Base-by-base conservation (phyloP, 2,329 filamentous ascomycete genomes). In the Penicillium fuscoglaucum region DNA sequence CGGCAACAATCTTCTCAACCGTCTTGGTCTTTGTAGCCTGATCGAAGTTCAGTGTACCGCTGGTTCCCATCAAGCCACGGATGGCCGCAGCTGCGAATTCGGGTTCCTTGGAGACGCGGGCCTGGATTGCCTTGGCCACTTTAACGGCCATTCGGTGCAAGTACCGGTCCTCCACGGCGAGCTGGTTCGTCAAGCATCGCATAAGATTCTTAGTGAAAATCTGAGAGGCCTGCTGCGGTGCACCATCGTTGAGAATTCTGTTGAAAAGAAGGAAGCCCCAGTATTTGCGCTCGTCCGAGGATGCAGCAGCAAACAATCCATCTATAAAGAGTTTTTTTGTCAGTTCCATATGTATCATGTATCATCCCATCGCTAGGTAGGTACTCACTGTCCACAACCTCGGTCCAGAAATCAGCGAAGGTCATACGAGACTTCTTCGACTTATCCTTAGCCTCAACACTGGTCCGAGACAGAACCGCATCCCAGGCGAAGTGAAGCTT, bases 401-500 rank as follows among this genome's bases (percentile, higher is more conserved):
- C 87, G 41, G 85, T 85, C 93, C 93, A 98, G 71, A 97, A 96
- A 47, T 89, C 85, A 48, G 83, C 80, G 70, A 96, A 92, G 26
- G 67, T 72, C 24, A 78, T 56, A 35, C 70, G 73, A 6, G 72
- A 70, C 60, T 73, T 77, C 63, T 71, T 78, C 44, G 64, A 68
- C 55, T 70, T 69, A 57, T 61, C 68, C 54, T 71, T 65, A 2
- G 66, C 54, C 4, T 60, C 58, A 46, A 69, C 65, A 52, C 71
- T 71, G n/a, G 82, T 65, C 35, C 76, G 72, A 21, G 68, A 69
- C n/a, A 96, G 74, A 21, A 97, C 84, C 28, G 93, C 76, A 63
- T 90, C 86, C 95, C 93, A 97, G 0, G 91, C 90, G 72, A 96
- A 96, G 68, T 92, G 90, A 55, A 96, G 80, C 68, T 91, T 90